Percentiles rank a stretch among this genome's conserved stretches.
phyloP scores from a whole-genome alignment of 768 basidiomycete species.

The Lactarius sp. region DNA sequence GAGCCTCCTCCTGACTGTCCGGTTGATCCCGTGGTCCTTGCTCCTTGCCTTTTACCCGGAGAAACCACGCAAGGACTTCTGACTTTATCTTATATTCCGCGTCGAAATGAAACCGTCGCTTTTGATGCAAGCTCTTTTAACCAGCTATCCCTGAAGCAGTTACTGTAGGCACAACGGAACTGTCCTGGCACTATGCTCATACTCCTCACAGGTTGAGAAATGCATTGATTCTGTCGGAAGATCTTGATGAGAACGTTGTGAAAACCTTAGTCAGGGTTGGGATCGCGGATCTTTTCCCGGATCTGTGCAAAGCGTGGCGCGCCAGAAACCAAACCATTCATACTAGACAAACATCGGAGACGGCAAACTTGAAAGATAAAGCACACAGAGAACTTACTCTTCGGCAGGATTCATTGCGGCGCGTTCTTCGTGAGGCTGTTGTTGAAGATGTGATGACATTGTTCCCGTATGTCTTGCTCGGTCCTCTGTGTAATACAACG shows the following conservation, averaged over 20 bases:
- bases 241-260: neutral
- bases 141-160: neutral
- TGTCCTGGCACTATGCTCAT: neutral
- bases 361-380: neutral
- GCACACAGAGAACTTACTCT: neutral
- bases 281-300: slow-evolving; percentile 1
- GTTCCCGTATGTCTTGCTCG: slow-evolving; percentile 6
- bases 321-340: neutral
- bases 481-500: too few relatives aligned
- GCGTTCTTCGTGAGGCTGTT: slow-evolving; percentile 2
- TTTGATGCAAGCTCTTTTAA: neutral
- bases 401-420: neutral
- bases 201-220: neutral
- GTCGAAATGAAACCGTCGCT: neutral
- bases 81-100: slow-evolving; percentile 5
- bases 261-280: neutral
- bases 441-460: slow-evolving; percentile 1
- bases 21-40: neutral
- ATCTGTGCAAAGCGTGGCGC: slow-evolving; percentile 2
- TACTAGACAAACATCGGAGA: neutral
- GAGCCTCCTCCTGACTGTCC: too few relatives aligned
- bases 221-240: neutral
- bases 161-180: neutral
- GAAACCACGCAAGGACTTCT: slow-evolving; percentile 26
- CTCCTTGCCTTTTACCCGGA: slow-evolving; percentile 12